Evolutionary conservation across 1,139 yeast genomes (phyloP).

Genomic region (Suhomyces atakaporum): DNA sequence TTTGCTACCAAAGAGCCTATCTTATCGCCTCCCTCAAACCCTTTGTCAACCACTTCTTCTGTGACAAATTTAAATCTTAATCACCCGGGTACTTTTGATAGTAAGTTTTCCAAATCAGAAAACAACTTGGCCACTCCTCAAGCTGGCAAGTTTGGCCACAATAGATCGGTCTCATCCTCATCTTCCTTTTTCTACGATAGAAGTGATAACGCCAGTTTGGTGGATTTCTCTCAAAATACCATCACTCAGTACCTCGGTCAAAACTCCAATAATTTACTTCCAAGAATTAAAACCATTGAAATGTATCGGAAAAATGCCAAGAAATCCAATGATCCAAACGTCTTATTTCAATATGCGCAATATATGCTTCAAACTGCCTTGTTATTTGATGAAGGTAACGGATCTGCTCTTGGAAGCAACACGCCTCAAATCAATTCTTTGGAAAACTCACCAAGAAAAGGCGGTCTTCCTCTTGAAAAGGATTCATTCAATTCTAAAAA

Average conservation of each 20-base stretch:
- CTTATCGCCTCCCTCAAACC: conserved; percentile 33
- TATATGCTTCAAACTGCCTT: conserved; percentile 86
- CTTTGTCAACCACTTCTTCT: conserved; percentile 41
- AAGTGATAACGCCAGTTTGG: conserved; percentile 37
- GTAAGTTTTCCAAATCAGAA: conserved; percentile 31
- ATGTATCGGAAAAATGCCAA: conserved; percentile 84
- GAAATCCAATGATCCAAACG: conserved; percentile 80
- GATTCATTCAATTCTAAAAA: conserved; percentile 12
- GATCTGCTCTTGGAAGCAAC: conserved; percentile 11
- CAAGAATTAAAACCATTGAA: conserved; percentile 84
- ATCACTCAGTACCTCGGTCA: conserved; percentile 57
- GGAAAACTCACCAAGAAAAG: conserved; percentile 31
- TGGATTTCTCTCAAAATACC: conserved; percentile 44
- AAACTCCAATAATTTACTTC: conserved; percentile 56
- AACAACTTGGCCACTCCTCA: conserved; percentile 26
- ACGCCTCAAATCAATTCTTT: conserved; percentile 17
- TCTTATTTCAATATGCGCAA: conserved; percentile 88
- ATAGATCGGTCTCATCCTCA: conserved; percentile 42
- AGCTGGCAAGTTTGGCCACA: conserved; percentile 28
- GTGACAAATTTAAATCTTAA: conserved; percentile 38
- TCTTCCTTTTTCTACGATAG: conserved; percentile 40
- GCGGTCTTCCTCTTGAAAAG: conserved; percentile 18
- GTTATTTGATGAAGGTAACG: conserved; percentile 42
- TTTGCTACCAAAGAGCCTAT: conserved; percentile 14
- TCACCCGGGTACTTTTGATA: conserved; percentile 7